Base-by-base conservation (phyloP, 306 rosid species). In the Citrullus mucosospermus region DNA sequence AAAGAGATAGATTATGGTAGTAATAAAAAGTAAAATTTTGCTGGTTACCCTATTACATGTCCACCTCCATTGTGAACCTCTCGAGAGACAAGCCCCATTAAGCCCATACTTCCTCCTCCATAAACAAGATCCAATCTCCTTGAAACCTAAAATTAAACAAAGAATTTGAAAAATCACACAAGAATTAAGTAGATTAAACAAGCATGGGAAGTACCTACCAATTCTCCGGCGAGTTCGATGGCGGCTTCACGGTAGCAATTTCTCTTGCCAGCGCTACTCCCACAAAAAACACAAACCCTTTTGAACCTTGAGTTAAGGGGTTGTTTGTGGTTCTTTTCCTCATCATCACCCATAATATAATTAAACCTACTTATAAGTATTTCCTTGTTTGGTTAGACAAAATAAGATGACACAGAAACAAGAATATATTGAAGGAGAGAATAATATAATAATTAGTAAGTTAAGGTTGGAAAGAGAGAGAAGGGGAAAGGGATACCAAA, bases 21-120 rank as follows among this genome's bases (percentile, higher is more conserved):
- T 25, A 25, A 1, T 25, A 25, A 25, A 25, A 25, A 25, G 28
- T 25, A 25, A 25, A 25, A 25, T 25, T 25, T 25, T 25, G 28
- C 28, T 25, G 28, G 28, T 0, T 25, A 32, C 85, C 85, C 85
- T 5, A 82, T 30, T 44, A 82, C 85, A 72, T 82, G 79, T 53
- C 85, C 79, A 11, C 85, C 85, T 62, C 82, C 85, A n/a, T 71
- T 30, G 36, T 82, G 82, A 15, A 82, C 85, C 78, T 78, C 82
- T n/a, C 62, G 79, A 32, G 85, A 78, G 63, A 82, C 79, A 28
- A 82, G 32, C 10, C 85, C 85, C 85, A 82, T 82, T 44, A 82
- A 56, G 2, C 85, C 85, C 39, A 82, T 44, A 28, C 85, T 82
- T 72, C 84, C 84, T 66, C 84, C 84, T 66, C 84, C 85, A 32